Percentiles rank a stretch among this genome's conserved stretches.
These are phyloP conservation scores for Verticillium nubilum DNA, from an alignment of 2,329 filamentous ascomycete species.

Conservation along the genomic window DNA sequence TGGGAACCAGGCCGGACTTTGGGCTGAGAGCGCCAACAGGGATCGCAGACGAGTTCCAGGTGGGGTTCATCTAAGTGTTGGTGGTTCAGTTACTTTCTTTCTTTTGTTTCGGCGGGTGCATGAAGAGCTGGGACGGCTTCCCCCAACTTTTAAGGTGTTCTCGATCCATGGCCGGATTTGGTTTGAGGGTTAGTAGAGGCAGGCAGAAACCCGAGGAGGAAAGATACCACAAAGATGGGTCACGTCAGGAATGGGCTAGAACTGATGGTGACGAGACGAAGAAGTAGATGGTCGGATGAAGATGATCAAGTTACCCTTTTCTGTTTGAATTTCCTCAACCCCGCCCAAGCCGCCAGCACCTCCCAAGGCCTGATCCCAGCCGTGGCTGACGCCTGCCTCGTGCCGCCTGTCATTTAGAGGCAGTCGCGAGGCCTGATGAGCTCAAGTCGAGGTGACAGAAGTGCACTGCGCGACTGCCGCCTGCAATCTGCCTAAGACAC, in stretches of 20 bases:
- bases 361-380: too few species aligned
- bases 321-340: too few species aligned
- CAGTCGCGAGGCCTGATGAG: background rate
- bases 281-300: background rate
- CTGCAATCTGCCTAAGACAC: background rate
- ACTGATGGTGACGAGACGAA: background rate
- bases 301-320: background rate
- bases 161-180: background rate
- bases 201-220: background rate
- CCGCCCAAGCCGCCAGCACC: too few species aligned
- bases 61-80: conserved; percentile 10
- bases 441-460: background rate
- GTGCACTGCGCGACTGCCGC: background rate
- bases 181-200: background rate
- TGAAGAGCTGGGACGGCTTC: background rate
- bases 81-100: background rate
- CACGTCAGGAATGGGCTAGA: background rate
- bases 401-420: background rate
- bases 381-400: background rate
- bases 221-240: background rate
- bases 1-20: conserved; percentile 7
- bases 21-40: conserved; percentile 11
- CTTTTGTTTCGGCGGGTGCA: background rate
- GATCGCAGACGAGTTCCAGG: conserved; percentile 11
- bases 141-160: background rate